Percentiles rank a stretch among this genome's conserved stretches.
phyloP scores from a whole-genome alignment of 805 yeast genomes.

The Candida maesae region DNA sequence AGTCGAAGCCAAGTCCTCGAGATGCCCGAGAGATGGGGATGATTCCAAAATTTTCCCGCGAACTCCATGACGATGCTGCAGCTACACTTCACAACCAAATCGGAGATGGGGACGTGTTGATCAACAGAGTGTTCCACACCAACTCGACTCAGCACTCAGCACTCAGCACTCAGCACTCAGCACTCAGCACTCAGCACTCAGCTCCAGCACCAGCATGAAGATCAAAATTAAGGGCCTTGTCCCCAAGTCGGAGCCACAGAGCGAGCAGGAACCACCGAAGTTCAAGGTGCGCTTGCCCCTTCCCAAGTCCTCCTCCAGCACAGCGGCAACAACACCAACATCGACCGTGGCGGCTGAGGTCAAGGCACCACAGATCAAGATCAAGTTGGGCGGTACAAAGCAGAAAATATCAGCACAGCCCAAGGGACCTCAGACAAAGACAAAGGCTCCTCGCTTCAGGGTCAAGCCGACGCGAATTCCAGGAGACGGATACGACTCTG shows the following conservation, averaged over 20 bases:
- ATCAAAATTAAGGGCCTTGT: slow-evolving; percentile 11
- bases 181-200: too few relatives aligned
- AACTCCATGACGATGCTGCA: background rate
- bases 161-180: too few relatives aligned
- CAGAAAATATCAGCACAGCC: background rate
- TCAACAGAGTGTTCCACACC: too few relatives aligned
- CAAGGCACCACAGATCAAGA: slow-evolving; percentile 12
- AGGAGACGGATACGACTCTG: slow-evolving; percentile 96
- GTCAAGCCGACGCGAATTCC: slow-evolving; percentile 66
- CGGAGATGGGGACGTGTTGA: too few relatives aligned
- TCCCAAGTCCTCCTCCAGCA: slow-evolving; percentile 4
- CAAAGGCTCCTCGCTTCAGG: slow-evolving; percentile 24
- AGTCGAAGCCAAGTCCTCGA: too few relatives aligned
- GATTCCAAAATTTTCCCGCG: slow-evolving; percentile 11
- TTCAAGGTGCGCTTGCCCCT: slow-evolving; percentile 16
- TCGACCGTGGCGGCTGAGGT: slow-evolving; percentile 6
- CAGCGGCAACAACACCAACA: slow-evolving; percentile 1
- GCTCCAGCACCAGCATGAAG: too few relatives aligned
- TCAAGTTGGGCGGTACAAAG: slow-evolving; percentile 11
- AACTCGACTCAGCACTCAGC: too few relatives aligned
- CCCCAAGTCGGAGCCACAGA: background rate
- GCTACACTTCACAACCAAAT: too few relatives aligned
- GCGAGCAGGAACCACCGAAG: slow-evolving; percentile 8
- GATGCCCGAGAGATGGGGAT: too few relatives aligned
- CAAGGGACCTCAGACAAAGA: slow-evolving; percentile 28